These are phyloP conservation scores for Sideroxylon spinosum DNA, from an alignment of 179 eudicot genomes.

Conservation along the genomic window DNA sequence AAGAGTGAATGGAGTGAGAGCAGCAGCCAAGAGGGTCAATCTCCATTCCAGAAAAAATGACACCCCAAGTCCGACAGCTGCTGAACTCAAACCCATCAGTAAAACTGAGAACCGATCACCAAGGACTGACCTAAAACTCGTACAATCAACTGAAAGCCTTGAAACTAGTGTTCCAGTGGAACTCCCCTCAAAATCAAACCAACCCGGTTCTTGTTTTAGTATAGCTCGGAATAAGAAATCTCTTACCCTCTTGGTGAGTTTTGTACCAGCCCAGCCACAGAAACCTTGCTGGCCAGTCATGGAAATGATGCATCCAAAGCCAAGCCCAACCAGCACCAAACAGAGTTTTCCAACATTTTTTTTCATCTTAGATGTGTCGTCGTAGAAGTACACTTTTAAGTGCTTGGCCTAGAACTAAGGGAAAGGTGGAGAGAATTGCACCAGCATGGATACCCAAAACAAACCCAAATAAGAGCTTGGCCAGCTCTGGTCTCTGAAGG, in stretches of 20 bases:
- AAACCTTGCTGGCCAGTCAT: constrained; percentile 55
- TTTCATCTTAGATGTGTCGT: constrained; percentile 22
- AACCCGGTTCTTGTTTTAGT: constrained; percentile 49
- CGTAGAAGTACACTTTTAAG: constrained; percentile 31
- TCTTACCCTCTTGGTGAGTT: constrained; percentile 38
- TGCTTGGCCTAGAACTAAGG: constrained; percentile 40
- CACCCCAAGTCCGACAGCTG: constrained; percentile 45
- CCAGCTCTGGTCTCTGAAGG: constrained; percentile 39
- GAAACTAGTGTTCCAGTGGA: constrained; percentile 43
- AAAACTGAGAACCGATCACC: constrained; percentile 42
- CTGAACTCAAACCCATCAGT: constrained; percentile 46
- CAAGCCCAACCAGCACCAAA: constrained; percentile 40
- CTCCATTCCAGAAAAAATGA: constrained; percentile 36
- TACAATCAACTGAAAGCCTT: constrained; percentile 34
- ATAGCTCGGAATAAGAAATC: constrained; percentile 30
- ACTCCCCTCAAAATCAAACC: constrained; percentile 43
- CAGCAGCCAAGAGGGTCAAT: constrained; percentile 32
- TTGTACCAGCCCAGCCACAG: constrained; percentile 54
- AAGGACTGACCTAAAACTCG: constrained; percentile 42
- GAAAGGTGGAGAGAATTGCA: constrained; percentile 47
- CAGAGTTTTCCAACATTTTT: constrained; percentile 30
- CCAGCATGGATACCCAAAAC: constrained; percentile 38
- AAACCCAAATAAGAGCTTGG: constrained; percentile 31
- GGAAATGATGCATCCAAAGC: constrained; percentile 34
- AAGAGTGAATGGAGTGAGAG: constrained; percentile 43